Evolutionary conservation across 495 filamentous ascomycete genomes (phyloP), one percentile per base, ranked within the genome.

Genomic region (Tuber indicum): DNA sequence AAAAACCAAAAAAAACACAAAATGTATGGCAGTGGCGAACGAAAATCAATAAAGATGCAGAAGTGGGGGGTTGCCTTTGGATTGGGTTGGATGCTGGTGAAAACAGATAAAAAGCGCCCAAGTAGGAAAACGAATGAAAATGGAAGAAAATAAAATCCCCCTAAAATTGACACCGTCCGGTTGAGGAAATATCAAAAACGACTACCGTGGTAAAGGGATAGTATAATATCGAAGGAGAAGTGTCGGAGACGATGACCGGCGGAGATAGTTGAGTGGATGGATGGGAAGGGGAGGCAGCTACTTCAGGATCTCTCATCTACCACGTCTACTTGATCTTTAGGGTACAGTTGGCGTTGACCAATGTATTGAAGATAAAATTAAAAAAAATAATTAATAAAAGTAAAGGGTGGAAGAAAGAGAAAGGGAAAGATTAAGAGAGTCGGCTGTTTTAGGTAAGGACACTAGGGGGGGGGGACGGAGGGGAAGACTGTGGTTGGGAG

Each of bases 261-360:
- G 58, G 58, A 66, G 58, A 66, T 66, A 19, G 26, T 14, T 36
- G 58, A 36, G 36, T 36, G 26, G 58, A 66, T 19, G 58, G 73
- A 36, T 19, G 58, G 73, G 74, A 76, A 71, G 46, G 47, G 62
- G 76, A 73, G 70, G 42, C 58, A 73, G 47, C 45, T 74, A 71
- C 62, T 72, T 79, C 39, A 39, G 39, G 44, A 76, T 72, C 41
- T 73, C 44, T 73, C 76, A 80, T 79, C 70, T 80, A 76, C 45
- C 71, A 47, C 32, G 43, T 78, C 76, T 80, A 80, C 77, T 80
- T 80, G 78, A 46, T 66, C 23, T 76, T 79, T 71, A 26, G 32
- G 44, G 73, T 80, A 80, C 79, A 74, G 76, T 76, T 62, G 77
- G 73, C 46, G 74, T 69, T 44, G 78, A 66, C 73, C 78, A 80